phyloP scores from a whole-genome alignment of 768 basidiomycete genomes.

The Collybia mongolica region DNA sequence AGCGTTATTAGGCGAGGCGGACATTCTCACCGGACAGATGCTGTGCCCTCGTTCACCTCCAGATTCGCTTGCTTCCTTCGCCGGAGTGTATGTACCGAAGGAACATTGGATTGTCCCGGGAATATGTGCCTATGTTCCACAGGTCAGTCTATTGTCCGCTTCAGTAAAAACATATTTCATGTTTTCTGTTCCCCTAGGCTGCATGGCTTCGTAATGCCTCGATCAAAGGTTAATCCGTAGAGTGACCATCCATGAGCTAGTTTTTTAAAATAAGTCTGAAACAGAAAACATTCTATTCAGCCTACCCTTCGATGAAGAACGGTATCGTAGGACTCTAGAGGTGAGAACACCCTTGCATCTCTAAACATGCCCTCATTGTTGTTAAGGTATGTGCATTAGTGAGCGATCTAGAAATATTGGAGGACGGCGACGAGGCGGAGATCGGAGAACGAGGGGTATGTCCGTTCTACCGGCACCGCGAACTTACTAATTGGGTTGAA shows the following conservation, averaged over 20 bases:
- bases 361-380: background rate
- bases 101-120: constrained; percentile 78
- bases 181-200: constrained; percentile 22
- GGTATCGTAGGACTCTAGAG: constrained; percentile 78
- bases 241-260: background rate
- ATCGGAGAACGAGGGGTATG: constrained; percentile 83
- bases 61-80: constrained; percentile 66
- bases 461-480: constrained; percentile 10
- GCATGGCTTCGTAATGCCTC: constrained; percentile 78
- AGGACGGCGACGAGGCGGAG: constrained; percentile 86
- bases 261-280: constrained; percentile 5
- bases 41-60: constrained; percentile 84
- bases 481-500: background rate
- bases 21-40: constrained; percentile 78
- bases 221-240: constrained; percentile 38
- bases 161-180: background rate
- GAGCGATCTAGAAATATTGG: constrained; percentile 76
- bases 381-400: constrained; percentile 60
- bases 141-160: constrained; percentile 50
- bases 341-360: constrained; percentile 32
- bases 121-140: constrained; percentile 86
- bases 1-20: constrained; percentile 88
- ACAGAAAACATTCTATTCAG: constrained; percentile 69
- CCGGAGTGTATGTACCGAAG: constrained; percentile 34
- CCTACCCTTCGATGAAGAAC: constrained; percentile 63